These are phyloP conservation scores for Neophaeococcomyces mojaviensis DNA, from an alignment of 2,329 filamentous ascomycete species.

Conservation along the genomic window DNA sequence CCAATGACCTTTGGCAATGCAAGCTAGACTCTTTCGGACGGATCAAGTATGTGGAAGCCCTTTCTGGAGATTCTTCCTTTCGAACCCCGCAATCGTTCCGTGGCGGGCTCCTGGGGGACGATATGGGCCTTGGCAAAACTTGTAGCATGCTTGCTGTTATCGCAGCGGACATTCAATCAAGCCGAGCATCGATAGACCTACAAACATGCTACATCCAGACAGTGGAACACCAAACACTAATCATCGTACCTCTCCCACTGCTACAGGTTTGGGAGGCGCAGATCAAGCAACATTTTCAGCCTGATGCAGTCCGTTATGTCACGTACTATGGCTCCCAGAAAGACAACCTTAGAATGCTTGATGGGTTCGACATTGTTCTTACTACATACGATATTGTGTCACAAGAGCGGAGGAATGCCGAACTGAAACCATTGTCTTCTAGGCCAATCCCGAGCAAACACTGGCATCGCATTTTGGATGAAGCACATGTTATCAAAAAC, in stretches of 20 bases:
- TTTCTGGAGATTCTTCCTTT: conserved; percentile 24
- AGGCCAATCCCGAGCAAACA: conserved; percentile 17
- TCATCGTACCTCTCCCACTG: conserved; percentile 35
- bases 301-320: not conserved
- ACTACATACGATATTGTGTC: conserved; percentile 39
- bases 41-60: conserved; percentile 24
- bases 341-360: not conserved
- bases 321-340: not conserved
- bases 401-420: conserved; percentile 26
- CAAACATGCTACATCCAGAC: too few relatives aligned
- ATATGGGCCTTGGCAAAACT: conserved; percentile 44
- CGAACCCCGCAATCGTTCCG: conserved; percentile 31
- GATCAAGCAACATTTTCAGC: conserved; percentile 21
- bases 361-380: conserved; percentile 26
- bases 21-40: conserved; percentile 2
- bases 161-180: conserved; percentile 19
- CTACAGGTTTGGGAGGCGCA: conserved; percentile 36
- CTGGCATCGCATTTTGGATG: conserved; percentile 37
- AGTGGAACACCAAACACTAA: too few relatives aligned
- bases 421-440: conserved; percentile 25
- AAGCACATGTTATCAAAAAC: conserved; percentile 39
- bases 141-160: conserved; percentile 38
- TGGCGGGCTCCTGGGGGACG: conserved; percentile 42
- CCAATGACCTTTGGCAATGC: conserved; percentile 31
- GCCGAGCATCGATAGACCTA: not conserved